These are phyloP conservation scores for Rubroshorea leprosula DNA, from an alignment of 345 rosid genomes.

Conservation along the genomic window DNA sequence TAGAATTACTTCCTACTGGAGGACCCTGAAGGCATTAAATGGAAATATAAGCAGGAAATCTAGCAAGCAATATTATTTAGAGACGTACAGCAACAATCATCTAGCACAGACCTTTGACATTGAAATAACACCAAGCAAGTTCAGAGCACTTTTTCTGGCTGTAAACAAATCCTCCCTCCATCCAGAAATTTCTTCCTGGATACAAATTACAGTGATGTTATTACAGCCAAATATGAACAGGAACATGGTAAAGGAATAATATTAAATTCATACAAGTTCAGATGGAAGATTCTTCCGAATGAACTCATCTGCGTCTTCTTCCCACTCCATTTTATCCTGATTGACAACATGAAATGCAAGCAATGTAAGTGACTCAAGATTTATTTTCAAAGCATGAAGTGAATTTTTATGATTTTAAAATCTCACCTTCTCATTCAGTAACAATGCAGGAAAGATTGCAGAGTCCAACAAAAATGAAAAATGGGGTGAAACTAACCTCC, in stretches of 20 bases:
- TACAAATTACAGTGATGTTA: slow-evolving; percentile 10
- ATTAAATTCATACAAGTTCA: slow-evolving; percentile 52
- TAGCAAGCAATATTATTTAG: slow-evolving; percentile 10
- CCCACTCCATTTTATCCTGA: slow-evolving; percentile 83
- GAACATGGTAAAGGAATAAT: neutral
- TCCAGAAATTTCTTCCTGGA: slow-evolving; percentile 79
- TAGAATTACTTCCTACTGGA: slow-evolving; percentile 42
- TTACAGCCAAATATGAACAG: neutral
- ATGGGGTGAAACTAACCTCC: slow-evolving; percentile 88
- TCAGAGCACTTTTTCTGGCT: slow-evolving; percentile 82
- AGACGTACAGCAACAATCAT: slow-evolving; percentile 11
- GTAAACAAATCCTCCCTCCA: slow-evolving; percentile 90
- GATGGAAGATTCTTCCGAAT: slow-evolving; percentile 79
- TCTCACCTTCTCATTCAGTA: slow-evolving; percentile 65
- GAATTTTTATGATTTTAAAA: slow-evolving; percentile 9
- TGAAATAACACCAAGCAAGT: slow-evolving; percentile 78
- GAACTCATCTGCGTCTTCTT: slow-evolving; percentile 86
- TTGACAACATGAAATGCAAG: slow-evolving; percentile 16
- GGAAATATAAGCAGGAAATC: slow-evolving; percentile 8
- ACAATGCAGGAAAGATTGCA: slow-evolving; percentile 71
- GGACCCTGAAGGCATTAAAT: slow-evolving; percentile 52
- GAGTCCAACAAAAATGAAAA: slow-evolving; percentile 67
- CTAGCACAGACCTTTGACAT: slow-evolving; percentile 54
- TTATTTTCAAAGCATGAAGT: slow-evolving; percentile 3
- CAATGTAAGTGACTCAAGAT: slow-evolving; percentile 4